These are phyloP conservation scores for Meripilus lineatus DNA, from an alignment of 1,284 basidiomycete genomes.

Conservation along the genomic window DNA sequence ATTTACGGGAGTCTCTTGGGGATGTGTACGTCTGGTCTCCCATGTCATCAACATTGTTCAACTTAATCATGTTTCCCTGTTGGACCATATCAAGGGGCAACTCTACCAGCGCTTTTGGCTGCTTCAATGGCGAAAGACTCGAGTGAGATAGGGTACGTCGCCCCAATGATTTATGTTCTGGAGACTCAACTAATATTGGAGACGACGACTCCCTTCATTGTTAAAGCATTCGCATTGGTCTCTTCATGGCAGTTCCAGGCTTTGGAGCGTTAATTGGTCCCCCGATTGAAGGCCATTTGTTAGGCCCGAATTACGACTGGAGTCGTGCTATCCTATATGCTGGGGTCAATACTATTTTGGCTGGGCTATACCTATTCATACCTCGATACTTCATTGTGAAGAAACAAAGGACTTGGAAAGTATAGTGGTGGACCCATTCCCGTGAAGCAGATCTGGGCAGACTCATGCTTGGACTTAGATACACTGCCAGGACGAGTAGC, in stretches of 20 bases:
- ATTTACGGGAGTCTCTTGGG: constrained; percentile 24
- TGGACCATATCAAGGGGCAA: background rate
- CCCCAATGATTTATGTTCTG: background rate
- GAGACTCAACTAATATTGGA: background rate
- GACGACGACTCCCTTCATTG: constrained; percentile 1
- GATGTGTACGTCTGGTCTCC: constrained; percentile 13
- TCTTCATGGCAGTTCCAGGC: background rate
- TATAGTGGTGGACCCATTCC: too few relatives aligned
- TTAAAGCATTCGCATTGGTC: background rate
- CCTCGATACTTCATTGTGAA: background rate
- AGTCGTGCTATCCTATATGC: background rate
- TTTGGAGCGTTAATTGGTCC: background rate
- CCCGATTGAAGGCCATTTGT: constrained; percentile 10
- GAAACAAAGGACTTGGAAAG: too few relatives aligned
- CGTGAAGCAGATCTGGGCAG: too few relatives aligned
- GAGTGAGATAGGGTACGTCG: background rate
- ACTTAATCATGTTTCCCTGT: too few relatives aligned
- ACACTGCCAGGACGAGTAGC: too few relatives aligned
- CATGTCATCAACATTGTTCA: constrained; percentile 1
- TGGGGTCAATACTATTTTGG: background rate
- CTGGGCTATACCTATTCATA: background rate
- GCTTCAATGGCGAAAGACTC: background rate
- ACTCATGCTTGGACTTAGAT: too few relatives aligned
- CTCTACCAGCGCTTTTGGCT: background rate
- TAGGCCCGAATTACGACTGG: background rate